phyloP scores from a whole-genome alignment of 441 rosid genomes.

The Gossypium laxum region DNA sequence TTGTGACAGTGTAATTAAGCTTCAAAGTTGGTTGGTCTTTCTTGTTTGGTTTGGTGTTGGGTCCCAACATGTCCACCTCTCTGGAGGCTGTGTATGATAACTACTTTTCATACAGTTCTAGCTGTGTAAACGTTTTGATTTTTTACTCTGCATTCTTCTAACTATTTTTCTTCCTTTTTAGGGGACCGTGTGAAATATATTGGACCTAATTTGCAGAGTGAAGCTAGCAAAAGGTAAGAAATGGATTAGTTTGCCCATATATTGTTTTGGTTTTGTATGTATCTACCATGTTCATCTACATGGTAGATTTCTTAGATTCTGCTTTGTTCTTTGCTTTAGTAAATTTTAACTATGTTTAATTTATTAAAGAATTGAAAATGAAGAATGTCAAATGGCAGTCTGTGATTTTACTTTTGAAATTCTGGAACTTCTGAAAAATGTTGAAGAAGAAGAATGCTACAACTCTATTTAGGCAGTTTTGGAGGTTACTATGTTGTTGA shows the following conservation, averaged over 20 bases:
- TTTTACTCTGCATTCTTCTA: constrained; percentile 6
- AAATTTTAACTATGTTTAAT: neutral
- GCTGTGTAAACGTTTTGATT: neutral
- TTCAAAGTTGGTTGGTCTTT: neutral
- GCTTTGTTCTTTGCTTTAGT: neutral
- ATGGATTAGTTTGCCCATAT: neutral
- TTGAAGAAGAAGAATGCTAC: neutral
- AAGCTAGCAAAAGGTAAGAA: constrained; percentile 57
- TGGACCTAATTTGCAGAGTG: constrained; percentile 45
- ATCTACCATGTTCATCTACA: neutral
- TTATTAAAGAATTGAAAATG: neutral
- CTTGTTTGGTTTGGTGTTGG: constrained; percentile 2
- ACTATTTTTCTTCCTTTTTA: constrained; percentile 18
- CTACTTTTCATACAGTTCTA: neutral
- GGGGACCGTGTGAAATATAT: constrained; percentile 83
- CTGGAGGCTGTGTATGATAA: neutral
- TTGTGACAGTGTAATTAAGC: constrained; percentile 1
- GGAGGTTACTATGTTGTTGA: neutral
- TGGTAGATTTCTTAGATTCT: constrained; percentile 6
- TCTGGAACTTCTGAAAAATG: neutral
- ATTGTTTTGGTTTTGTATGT: neutral
- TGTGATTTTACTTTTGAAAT: neutral
- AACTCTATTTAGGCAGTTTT: neutral
- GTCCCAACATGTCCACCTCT: neutral
- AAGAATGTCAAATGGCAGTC: neutral